Conservation (phyloP, 345 rosid species). For the sweet orange (Citrus sinensis) region DNA sequence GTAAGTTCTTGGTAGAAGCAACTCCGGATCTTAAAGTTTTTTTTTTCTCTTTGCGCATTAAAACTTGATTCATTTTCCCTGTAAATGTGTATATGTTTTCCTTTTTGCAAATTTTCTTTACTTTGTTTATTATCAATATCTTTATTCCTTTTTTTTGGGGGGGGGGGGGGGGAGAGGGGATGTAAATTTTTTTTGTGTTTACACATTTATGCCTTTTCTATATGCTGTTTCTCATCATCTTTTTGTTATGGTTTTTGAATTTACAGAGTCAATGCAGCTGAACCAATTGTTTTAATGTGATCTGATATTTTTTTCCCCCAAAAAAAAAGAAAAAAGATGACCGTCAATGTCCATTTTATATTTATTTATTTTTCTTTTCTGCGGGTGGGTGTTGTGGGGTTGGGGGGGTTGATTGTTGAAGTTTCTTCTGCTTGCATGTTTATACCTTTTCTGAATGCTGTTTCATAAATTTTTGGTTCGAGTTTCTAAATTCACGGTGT, state of each 20-base stretch:
- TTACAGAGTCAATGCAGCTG: not conserved
- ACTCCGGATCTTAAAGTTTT: not conserved
- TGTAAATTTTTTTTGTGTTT: not conserved
- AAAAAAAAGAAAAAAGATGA: no score
- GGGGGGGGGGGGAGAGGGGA: no score
- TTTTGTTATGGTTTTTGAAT: not conserved
- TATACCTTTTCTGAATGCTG: not conserved
- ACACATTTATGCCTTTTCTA: not conserved
- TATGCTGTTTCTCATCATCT: not conserved
- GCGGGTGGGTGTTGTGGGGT: not conserved
- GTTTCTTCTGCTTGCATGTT: not conserved
- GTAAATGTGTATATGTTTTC: not conserved
- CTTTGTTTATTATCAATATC: not conserved
- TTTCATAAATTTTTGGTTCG: not conserved
- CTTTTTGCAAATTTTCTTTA: not conserved
- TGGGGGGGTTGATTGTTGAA: not conserved
- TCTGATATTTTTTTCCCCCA: no score
- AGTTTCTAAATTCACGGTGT: not conserved
- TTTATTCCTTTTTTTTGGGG: not conserved
- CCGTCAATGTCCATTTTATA: no score
- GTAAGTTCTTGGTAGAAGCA: not conserved
- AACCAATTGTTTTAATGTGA: not conserved
- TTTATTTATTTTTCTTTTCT: no score
- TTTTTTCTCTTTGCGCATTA: not conserved
- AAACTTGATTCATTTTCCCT: not conserved